Conservation (phyloP, 179 eudicot species). For the Vitellaria paradoxa region DNA sequence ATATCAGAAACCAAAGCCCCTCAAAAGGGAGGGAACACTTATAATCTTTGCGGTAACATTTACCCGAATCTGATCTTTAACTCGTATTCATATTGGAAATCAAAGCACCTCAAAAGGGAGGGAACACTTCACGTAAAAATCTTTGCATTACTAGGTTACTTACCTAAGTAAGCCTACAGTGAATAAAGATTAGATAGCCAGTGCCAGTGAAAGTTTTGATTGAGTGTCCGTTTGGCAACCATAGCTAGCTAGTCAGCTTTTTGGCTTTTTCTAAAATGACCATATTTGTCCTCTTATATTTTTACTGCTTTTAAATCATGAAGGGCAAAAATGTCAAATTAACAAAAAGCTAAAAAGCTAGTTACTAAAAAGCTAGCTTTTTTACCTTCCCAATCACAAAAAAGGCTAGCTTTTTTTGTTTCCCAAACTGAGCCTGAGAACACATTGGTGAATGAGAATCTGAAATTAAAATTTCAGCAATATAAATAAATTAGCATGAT, state of each 20-base stretch:
- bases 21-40: not conserved
- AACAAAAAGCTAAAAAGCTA: too few species aligned
- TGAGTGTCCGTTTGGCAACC: not conserved
- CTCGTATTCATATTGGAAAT: not conserved
- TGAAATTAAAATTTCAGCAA: not conserved
- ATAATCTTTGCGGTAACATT: slow-evolving; percentile 2
- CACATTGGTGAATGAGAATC: not conserved
- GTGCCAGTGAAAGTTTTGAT: not conserved
- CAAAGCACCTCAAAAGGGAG: not conserved
- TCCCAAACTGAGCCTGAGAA: not conserved
- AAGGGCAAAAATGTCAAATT: too few species aligned
- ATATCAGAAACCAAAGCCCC: not conserved
- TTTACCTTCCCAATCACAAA: too few species aligned
- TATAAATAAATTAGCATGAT: not conserved
- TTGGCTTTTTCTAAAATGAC: too few species aligned
- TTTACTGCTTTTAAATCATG: too few species aligned
- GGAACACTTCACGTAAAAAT: not conserved
- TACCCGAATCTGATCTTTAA: not conserved
- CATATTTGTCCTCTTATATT: too few species aligned
- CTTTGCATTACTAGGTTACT: not conserved
- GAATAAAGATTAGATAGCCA: not conserved
- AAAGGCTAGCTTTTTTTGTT: too few species aligned
- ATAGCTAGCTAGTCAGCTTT: too few species aligned
- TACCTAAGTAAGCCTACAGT: too few species aligned
- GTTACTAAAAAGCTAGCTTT: too few species aligned